These are phyloP conservation scores for Elymus sibiricus DNA, from an alignment of 176 grass and related monocot genomes.

Conservation along the genomic window DNA sequence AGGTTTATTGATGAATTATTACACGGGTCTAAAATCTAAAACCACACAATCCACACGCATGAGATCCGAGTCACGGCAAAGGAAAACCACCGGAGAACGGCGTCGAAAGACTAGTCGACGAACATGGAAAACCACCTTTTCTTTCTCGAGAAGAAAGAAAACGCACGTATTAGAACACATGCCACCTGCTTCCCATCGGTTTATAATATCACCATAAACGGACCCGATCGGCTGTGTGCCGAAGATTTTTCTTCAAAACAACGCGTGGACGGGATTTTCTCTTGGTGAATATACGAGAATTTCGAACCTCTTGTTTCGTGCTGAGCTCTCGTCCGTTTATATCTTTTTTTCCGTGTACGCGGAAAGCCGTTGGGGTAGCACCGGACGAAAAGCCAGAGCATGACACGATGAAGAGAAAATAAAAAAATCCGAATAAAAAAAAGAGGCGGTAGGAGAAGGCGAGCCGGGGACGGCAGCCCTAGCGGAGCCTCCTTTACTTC, in stretches of 20 bases:
- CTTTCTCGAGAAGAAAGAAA: no score
- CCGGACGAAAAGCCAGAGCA: background rate
- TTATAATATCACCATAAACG: no score
- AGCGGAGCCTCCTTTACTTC: background rate
- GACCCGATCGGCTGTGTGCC: no score
- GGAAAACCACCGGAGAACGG: rapidly evolving
- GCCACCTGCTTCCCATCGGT: no score
- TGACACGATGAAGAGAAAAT: background rate
- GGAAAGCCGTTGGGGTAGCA: background rate
- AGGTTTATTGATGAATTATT: no score
- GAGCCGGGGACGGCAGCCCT: conserved; percentile 15
- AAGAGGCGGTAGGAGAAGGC: background rate
- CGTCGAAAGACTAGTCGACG: no score
- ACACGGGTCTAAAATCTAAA: no score
- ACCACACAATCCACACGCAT: no score
- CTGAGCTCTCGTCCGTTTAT: background rate
- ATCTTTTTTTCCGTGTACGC: background rate
- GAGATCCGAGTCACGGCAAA: no score
- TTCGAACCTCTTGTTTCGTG: background rate
- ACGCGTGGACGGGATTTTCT: background rate
- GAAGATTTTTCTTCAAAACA: background rate
- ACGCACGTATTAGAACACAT: no score
- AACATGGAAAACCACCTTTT: no score
- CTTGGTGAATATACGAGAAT: background rate
- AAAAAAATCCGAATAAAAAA: background rate